Percentiles rank a stretch among this genome's conserved stretches.
Conservation (phyloP, 805 yeast species). For the Myxozyma sirexii region DNA sequence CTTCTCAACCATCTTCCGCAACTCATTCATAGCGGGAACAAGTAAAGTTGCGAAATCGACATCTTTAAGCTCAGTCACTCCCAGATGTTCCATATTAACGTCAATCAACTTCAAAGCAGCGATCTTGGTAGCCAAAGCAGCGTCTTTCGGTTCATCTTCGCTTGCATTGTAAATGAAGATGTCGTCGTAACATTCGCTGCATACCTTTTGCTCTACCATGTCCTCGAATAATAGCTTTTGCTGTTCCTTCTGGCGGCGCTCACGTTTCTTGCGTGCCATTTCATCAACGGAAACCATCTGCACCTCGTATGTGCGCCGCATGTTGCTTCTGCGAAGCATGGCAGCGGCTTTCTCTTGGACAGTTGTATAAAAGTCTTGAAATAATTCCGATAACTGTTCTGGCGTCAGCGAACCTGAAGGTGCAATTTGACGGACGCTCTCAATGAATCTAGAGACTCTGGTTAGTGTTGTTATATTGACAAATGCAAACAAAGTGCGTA, state of each 20-base stretch:
- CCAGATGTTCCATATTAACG: constrained; percentile 40
- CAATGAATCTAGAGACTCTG: constrained; percentile 23
- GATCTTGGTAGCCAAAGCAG: constrained; percentile 38
- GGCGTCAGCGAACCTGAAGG: constrained; percentile 40
- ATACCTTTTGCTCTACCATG: constrained; percentile 44
- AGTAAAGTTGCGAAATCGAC: constrained; percentile 18
- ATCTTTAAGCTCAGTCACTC: constrained; percentile 36
- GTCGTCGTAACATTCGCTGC: constrained; percentile 42
- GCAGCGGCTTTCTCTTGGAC: constrained; percentile 39
- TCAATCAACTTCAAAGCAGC: constrained; percentile 38
- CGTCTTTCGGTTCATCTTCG: constrained; percentile 38
- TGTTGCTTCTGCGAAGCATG: constrained; percentile 31
- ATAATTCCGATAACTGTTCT: constrained; percentile 45
- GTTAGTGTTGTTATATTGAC: not conserved
- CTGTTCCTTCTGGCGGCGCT: constrained; percentile 37
- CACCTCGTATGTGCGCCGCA: constrained; percentile 38
- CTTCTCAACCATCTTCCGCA: constrained; percentile 37
- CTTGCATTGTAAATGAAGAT: constrained; percentile 41
- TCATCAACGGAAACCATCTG: constrained; percentile 44
- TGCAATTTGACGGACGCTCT: constrained; percentile 44
- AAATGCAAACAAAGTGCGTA: not conserved
- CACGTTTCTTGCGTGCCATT: constrained; percentile 41
- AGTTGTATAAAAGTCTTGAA: constrained; percentile 46
- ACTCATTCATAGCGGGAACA: constrained; percentile 23
- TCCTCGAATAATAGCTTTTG: constrained; percentile 38